Percentiles rank a stretch among this genome's conserved stretches.
Evolutionary conservation across 192 early-diverging fungal species (phyloP).

Genomic region (Phycomyces nitens): DNA sequence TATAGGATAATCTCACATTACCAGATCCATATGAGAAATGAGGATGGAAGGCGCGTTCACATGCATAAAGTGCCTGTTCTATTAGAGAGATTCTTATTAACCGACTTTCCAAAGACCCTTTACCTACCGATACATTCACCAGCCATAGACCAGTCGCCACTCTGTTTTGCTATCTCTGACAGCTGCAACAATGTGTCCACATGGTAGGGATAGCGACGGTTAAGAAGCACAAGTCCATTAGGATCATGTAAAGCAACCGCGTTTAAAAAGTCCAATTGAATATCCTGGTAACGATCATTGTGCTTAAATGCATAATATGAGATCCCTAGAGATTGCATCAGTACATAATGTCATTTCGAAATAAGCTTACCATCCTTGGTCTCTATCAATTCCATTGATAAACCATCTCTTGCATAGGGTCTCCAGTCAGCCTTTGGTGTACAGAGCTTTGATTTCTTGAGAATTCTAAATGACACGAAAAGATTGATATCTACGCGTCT

Average conservation of each 20-base stretch:
- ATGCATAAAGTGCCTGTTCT: conserved; percentile 86
- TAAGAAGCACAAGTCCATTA: conserved; percentile 61
- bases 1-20: conserved; percentile 64
- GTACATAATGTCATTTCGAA: neutral
- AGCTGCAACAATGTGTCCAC: conserved; percentile 81
- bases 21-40: conserved; percentile 69
- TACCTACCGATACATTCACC: conserved; percentile 71
- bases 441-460: conserved; percentile 58
- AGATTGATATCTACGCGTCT: too few species aligned
- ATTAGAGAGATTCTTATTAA: conserved; percentile 13
- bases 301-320: conserved; percentile 63
- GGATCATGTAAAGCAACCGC: conserved; percentile 75
- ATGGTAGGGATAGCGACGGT: conserved; percentile 82
- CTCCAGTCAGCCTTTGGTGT: conserved; percentile 73
- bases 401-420: conserved; percentile 45
- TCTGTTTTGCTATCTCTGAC: conserved; percentile 83
- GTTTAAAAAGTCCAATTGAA: conserved; percentile 71
- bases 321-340: conserved; percentile 8
- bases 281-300: conserved; percentile 64
- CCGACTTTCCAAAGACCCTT: too few species aligned
- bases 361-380: conserved; percentile 33
- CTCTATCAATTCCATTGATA: conserved; percentile 47
- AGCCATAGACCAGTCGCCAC: conserved; percentile 75
- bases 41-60: conserved; percentile 78
- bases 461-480: conserved; percentile 20